phyloP scores from a whole-genome alignment of 2,329 filamentous ascomycete genomes.

The Fusarium heterosporum region DNA sequence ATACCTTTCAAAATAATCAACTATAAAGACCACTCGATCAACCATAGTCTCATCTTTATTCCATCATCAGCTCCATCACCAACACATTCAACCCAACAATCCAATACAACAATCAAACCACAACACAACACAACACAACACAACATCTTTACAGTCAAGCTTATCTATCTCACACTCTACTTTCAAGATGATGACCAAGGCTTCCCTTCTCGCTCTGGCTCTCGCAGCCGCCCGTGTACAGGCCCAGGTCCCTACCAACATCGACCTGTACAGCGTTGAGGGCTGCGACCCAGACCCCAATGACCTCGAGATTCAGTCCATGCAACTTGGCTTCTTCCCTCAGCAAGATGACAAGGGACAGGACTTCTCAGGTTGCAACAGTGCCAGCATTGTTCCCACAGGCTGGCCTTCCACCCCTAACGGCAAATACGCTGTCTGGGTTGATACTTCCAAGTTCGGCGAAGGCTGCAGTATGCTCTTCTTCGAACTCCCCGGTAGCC shows the following conservation, averaged over 20 bases:
- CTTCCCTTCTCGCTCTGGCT: not conserved
- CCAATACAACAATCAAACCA: not conserved
- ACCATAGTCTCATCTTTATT: not conserved
- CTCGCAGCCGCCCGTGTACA: constrained; percentile 1
- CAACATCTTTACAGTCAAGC: too few species aligned
- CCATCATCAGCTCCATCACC: not conserved
- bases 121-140: too few species aligned
- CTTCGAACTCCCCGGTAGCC: constrained; percentile 11
- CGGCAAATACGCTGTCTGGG: constrained; percentile 6
- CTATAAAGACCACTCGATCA: not conserved
- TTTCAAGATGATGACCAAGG: constrained; percentile 7
- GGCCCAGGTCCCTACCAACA: not conserved
- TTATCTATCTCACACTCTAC: fast-evolving
- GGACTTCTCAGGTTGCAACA: not conserved
- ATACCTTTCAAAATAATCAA: not conserved
- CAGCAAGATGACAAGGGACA: not conserved
- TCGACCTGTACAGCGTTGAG: not conserved
- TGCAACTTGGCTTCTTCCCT: not conserved
- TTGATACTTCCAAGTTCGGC: constrained; percentile 8
- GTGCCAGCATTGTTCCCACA: not conserved
- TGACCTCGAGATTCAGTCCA: not conserved
- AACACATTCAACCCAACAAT: not conserved
- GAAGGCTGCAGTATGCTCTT: constrained; percentile 21
- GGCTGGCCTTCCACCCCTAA: not conserved
- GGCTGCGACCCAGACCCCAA: constrained; percentile 3